Evolutionary conservation across 164 flowering plant species (phyloP), one percentile per base, ranked within the genome.

Genomic region (Vitis rupestris): DNA sequence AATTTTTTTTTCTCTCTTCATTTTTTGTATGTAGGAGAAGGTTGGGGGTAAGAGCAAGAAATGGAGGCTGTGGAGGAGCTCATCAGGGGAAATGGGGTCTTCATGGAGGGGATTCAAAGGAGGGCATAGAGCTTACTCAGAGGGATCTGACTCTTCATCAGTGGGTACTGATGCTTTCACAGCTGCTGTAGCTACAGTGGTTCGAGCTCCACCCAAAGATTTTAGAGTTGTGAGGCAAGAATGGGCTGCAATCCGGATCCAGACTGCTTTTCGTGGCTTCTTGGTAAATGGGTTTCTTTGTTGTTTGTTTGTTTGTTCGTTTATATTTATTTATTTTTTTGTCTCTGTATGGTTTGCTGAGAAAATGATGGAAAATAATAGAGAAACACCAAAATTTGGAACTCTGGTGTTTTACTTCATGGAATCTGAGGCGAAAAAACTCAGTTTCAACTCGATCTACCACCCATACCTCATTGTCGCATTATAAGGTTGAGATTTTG

Each of bases 191-290:
- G 94, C 99, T 31, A 76, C 92, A 19, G 88, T 91, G 7, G 83
- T 88, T 73, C 79, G 97, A 69, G 97, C 97, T 64, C 94, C 87
- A 29, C 90, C 95, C 3, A 90, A 85, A 62, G 89, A 88, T 79
- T 95, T 95, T 76, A 81, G 75, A 77, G 82, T 71, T 59, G 90
- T 95, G 10, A 84, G 86, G 77, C 79, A 89, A 74, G 98, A 95
- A 82, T 95, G 98, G 98, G 99, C 99, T 63, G 93, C 97, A 1
- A 88, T 92, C 48, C 81, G 98, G 63, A 90, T 95, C 65, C 99
- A 95, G 74, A 91, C 99, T 19, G 93, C 97, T 1, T 95, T 95
- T 72, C 88, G 99, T 1, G 98, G 86, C 13, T 92, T 95, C 73
- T 62, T 92, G 97, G 98, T 94, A 85, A 66, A 47, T 68, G 61